Base-by-base conservation (phyloP, 441 rosid species). In the Biscutella auriculata region DNA sequence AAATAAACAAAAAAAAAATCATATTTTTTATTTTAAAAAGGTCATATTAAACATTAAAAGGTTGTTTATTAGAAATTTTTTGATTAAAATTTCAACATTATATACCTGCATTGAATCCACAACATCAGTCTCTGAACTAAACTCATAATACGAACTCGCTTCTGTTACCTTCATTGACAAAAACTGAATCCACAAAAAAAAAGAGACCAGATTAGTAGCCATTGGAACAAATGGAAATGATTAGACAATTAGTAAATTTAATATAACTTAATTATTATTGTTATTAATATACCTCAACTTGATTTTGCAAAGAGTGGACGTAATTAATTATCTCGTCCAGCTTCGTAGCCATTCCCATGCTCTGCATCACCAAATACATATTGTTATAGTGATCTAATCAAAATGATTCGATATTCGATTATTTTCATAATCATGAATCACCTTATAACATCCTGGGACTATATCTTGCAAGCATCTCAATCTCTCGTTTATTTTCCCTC, bases 401-500 rank as follows among this genome's bases (percentile, higher is more conserved):
- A n/a, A 15, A 7, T 11, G 45, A 16, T 52, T 35, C 44, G 14
- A 19, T 28, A 11, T 4, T 1, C 11, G n/a, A n/a, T n/a, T n/a
- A n/a, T 19, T 2, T 11, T 27, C 21, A 35, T 33, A 36, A 36
- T 23, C 36, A 57, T 1, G 7, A 45, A 23, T 25, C 35, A 78
- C 88, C 82, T 79, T 81, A 48, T 77, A 83, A 44, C 87, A 83
- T 43, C 89, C 89, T 6, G 89, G 89, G 62, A 83, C 89, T 54
- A 83, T 76, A 71, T 81, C 84, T 63, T 83, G 82, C 54, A 80
- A 69, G 62, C 78, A 80, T 56, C 41, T 79, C 41, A 83, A 59
- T 54, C 87, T 81, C 62, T 88, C 92, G 52, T 86, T 88, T 37
- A 88, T 88, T 75, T 78, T 88, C 39, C 79, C 81, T 68, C 89